A percentile compares a stretch with the other conserved stretches of the same genome.
Evolutionary conservation across 257 asterid genomes (phyloP).

Genomic region (Ballota nigra): DNA sequence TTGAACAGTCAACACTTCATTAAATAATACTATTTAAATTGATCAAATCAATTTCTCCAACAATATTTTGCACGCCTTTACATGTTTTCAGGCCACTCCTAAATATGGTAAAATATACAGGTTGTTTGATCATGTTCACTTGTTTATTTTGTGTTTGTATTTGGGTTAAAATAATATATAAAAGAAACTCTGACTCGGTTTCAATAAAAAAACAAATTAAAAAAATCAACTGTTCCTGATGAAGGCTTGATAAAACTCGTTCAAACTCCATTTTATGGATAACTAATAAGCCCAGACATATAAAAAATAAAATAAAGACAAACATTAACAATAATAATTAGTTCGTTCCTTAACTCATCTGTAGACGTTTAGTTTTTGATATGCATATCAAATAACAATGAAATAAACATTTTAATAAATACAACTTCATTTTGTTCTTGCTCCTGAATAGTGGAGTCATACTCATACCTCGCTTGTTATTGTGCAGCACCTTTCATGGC

Average conservation of each 20-base stretch:
- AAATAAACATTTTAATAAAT: not conserved
- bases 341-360: not conserved
- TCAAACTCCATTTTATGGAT: not conserved
- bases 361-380: not conserved
- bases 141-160: too few relatives aligned
- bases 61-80: too few relatives aligned
- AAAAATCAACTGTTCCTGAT: too few relatives aligned
- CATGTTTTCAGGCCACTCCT: too few relatives aligned
- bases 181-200: too few relatives aligned
- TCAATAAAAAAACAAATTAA: not conserved
- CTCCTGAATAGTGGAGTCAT: not conserved
- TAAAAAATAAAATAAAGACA: not conserved
- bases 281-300: not conserved
- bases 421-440: not conserved
- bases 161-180: too few relatives aligned
- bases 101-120: too few relatives aligned
- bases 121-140: too few relatives aligned
- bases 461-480: not conserved
- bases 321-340: not conserved
- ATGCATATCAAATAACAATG: not conserved
- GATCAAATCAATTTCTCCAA: too few relatives aligned
- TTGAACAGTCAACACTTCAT: too few relatives aligned
- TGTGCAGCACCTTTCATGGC: slow-evolving; percentile 61
- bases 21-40: too few relatives aligned
- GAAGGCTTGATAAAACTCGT: not conserved